phyloP scores from a whole-genome alignment of 108 stramenopile species.

The Pinguiococcus pyrenoidosus region DNA sequence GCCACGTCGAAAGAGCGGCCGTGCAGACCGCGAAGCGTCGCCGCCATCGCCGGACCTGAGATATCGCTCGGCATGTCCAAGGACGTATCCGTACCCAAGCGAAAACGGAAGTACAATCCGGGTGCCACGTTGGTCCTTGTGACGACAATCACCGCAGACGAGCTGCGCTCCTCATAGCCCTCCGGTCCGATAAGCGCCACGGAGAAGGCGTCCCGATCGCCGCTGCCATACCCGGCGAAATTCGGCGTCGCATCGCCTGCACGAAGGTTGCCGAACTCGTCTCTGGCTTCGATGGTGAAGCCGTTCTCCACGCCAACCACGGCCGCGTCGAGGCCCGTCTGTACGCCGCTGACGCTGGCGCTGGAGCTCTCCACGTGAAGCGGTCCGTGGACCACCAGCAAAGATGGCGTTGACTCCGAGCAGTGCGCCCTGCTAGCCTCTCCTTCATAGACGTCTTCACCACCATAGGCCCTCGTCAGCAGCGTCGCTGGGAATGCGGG shows the following conservation, averaged over 20 bases:
- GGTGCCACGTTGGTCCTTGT: slow-evolving; percentile 14
- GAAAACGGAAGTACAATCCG: slow-evolving; percentile 23
- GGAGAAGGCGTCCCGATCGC: slow-evolving; percentile 52
- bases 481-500: slow-evolving; percentile 20
- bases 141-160: slow-evolving; percentile 46
- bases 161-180: slow-evolving; percentile 39
- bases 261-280: slow-evolving; percentile 62
- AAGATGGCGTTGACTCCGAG: too few relatives aligned
- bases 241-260: slow-evolving; percentile 30
- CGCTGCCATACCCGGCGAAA: slow-evolving; percentile 43
- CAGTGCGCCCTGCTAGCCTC: too few relatives aligned
- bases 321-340: slow-evolving; percentile 38
- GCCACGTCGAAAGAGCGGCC: slow-evolving; percentile 5
- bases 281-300: slow-evolving; percentile 48
- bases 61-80: slow-evolving; percentile 12
- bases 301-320: slow-evolving; percentile 42
- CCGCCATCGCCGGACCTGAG: slow-evolving; percentile 38
- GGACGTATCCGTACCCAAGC: slow-evolving; percentile 20
- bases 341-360: slow-evolving; percentile 10
- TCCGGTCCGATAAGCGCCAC: slow-evolving; percentile 39
- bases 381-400: slow-evolving; percentile 50
- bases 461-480: too few relatives aligned
- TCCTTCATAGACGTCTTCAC: too few relatives aligned
- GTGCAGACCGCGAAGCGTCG: slow-evolving; percentile 33
- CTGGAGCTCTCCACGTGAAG: slow-evolving; percentile 51